phyloP scores from a whole-genome alignment of 108 stramenopile species.

The Skeletonema menzelii region DNA sequence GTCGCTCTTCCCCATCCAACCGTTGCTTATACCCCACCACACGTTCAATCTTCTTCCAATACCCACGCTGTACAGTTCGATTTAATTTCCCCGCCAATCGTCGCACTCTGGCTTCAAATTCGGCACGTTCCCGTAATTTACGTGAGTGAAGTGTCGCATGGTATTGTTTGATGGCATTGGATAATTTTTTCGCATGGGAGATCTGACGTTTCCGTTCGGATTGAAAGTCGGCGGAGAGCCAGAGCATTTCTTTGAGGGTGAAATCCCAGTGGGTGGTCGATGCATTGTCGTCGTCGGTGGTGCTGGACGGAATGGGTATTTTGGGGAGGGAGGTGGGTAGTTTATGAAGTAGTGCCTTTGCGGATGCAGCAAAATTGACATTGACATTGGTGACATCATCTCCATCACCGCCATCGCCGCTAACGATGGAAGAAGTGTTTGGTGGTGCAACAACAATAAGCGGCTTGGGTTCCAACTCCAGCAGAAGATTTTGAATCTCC shows the following conservation, averaged over 20 bases:
- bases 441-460: not conserved
- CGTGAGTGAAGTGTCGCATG: constrained; percentile 50
- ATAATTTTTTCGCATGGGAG: constrained; percentile 54
- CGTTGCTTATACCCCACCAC: constrained; percentile 85
- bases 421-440: not conserved
- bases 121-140: constrained; percentile 44
- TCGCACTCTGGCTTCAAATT: constrained; percentile 56
- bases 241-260: constrained; percentile 71
- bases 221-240: constrained; percentile 78
- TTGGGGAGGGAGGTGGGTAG: not conserved
- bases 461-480: constrained; percentile 7
- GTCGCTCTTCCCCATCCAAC: constrained; percentile 55
- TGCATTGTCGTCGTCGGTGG: constrained; percentile 53
- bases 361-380: not conserved
- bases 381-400: not conserved
- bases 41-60: constrained; percentile 82
- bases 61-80: constrained; percentile 44
- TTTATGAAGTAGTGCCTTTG: not conserved
- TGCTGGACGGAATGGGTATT: constrained; percentile 1
- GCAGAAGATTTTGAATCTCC: constrained; percentile 14
- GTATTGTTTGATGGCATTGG: constrained; percentile 49
- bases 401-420: not conserved
- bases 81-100: constrained; percentile 49
- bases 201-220: constrained; percentile 83
- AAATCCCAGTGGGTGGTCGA: constrained; percentile 86